Evolutionary conservation across 768 basidiomycete genomes (phyloP).

Genomic region (Collybia mongolica): DNA sequence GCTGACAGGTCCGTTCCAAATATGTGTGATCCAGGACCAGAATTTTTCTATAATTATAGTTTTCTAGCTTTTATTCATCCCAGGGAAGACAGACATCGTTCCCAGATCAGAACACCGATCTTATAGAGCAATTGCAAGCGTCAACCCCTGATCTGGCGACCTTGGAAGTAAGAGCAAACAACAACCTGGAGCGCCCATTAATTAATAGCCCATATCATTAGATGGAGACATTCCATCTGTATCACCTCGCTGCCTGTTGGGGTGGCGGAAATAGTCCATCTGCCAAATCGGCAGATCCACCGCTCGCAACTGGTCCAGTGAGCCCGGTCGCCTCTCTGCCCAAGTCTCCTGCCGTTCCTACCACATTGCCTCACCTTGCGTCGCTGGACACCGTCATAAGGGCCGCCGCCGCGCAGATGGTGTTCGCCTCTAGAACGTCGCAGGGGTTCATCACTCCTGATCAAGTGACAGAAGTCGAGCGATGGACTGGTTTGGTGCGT

Average conservation of each 20-base stretch:
- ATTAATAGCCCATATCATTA: conserved; percentile 21
- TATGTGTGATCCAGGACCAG: neutral
- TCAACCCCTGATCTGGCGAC: conserved; percentile 57
- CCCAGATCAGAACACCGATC: conserved; percentile 65
- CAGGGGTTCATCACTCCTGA: conserved; percentile 75
- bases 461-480: conserved; percentile 56
- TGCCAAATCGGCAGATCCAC: conserved; percentile 28
- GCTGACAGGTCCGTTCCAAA: conserved; percentile 68
- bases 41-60: conserved; percentile 3
- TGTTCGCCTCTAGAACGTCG: conserved; percentile 75
- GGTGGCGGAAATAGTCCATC: conserved; percentile 25
- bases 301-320: conserved; percentile 45
- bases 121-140: conserved; percentile 55
- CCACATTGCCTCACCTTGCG: conserved; percentile 17
- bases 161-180: conserved; percentile 55
- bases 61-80: conserved; percentile 76
- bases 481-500: conserved; percentile 53
- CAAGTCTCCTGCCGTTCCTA: conserved; percentile 15
- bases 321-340: conserved; percentile 32
- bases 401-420: conserved; percentile 80
- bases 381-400: conserved; percentile 45
- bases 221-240: conserved; percentile 88
- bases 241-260: conserved; percentile 79
- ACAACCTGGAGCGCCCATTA: neutral
- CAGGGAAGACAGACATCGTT: conserved; percentile 84